phyloP scores from a whole-genome alignment of 78 protist species.

The Ministeria vibrans region DNA sequence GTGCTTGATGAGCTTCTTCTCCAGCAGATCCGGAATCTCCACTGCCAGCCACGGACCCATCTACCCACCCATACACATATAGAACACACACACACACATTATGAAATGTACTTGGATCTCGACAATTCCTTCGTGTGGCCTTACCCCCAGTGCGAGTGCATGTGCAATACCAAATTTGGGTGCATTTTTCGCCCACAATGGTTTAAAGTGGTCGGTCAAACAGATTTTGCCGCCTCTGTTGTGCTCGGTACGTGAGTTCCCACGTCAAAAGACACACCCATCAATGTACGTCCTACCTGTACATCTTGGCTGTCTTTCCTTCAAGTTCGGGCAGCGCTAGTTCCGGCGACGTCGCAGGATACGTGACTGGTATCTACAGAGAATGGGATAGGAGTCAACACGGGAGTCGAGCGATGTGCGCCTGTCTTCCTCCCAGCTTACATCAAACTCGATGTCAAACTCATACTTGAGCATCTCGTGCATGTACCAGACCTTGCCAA shows the following conservation, averaged over 20 bases:
- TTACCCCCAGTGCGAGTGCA: constrained; percentile 90
- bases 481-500: constrained; percentile 75
- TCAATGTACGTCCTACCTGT: neutral
- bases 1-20: constrained; percentile 20
- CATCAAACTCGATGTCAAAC: constrained; percentile 87
- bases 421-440: neutral
- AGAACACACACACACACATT: neutral
- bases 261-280: neutral
- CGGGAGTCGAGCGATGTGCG: neutral
- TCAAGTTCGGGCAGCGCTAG: constrained; percentile 91
- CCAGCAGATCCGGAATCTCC: constrained; percentile 88
- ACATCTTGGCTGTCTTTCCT: constrained; percentile 77
- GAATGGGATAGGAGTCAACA: neutral
- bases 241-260: constrained; percentile 1
- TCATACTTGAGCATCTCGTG: constrained; percentile 74
- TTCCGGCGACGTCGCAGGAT: constrained; percentile 86
- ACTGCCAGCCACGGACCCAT: constrained; percentile 96
- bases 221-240: constrained; percentile 95
- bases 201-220: constrained; percentile 87
- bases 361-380: constrained; percentile 78
- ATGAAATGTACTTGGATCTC: neutral
- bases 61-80: constrained; percentile 13
- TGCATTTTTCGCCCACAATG: constrained; percentile 90
- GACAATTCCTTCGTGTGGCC: neutral
- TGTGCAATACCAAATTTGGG: constrained; percentile 96